A percentile compares a stretch with the other conserved stretches of the same genome.
Evolutionary conservation across 2,329 filamentous ascomycete species (phyloP).

Genomic region (Rutstroemia sp.): DNA sequence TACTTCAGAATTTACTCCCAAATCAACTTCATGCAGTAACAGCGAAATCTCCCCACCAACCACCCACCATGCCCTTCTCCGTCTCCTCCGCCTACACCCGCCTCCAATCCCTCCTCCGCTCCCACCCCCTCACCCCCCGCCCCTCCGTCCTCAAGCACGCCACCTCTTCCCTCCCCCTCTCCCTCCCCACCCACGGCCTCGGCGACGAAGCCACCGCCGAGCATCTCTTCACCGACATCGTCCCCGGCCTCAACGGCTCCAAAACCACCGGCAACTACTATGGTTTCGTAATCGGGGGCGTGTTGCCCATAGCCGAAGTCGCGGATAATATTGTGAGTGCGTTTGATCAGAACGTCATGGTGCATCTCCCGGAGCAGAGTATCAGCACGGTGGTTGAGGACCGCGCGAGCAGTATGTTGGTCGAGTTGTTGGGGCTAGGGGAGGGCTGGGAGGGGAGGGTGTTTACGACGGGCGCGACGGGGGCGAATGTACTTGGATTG

Average conservation of each 20-base stretch:
- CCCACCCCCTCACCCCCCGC: slow-evolving; percentile 13
- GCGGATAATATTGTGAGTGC: slow-evolving; percentile 79
- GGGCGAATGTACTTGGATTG: slow-evolving; percentile 57
- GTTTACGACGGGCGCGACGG: slow-evolving; percentile 71
- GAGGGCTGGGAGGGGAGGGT: slow-evolving; percentile 62
- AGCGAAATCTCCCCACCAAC: slow-evolving; percentile 35
- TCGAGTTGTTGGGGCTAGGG: slow-evolving; percentile 57
- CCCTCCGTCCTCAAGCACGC: not conserved
- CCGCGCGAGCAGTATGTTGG: slow-evolving; percentile 60
- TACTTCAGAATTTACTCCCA: too few relatives aligned
- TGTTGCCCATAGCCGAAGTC: slow-evolving; percentile 69
- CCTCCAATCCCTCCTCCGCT: slow-evolving; percentile 16
- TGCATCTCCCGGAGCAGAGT: slow-evolving; percentile 72
- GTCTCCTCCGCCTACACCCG: slow-evolving; percentile 21
- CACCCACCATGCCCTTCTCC: slow-evolving; percentile 14
- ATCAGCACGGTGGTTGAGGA: slow-evolving; percentile 72
- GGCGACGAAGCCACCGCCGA: slow-evolving; percentile 35
- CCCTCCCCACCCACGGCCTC: slow-evolving; percentile 34
- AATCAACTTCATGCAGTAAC: too few relatives aligned
- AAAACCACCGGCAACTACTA: slow-evolving; percentile 51
- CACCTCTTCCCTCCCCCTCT: slow-evolving; percentile 7
- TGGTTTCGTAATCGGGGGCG: slow-evolving; percentile 81
- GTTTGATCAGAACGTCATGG: slow-evolving; percentile 76
- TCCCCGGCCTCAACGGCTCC: slow-evolving; percentile 31
- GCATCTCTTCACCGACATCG: slow-evolving; percentile 39